Evolutionary conservation across 192 early-diverging fungal species (phyloP).

Genomic region (Umbelopsis sp.): DNA sequence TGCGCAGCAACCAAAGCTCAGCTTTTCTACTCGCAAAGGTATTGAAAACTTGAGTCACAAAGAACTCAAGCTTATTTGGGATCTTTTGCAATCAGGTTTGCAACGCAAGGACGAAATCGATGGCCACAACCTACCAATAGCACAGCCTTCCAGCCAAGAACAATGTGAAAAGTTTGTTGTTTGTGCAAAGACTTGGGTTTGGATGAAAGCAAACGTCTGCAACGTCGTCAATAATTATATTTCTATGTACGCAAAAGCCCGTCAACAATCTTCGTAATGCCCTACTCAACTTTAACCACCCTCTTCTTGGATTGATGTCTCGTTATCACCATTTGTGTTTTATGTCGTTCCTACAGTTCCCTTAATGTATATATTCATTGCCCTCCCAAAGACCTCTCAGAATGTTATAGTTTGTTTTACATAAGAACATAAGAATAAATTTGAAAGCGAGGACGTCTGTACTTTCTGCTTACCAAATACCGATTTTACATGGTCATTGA

Average conservation of each 20-base stretch:
- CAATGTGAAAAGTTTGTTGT: not conserved
- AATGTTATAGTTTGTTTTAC: not conserved
- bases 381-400: too few species aligned
- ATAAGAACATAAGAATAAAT: not conserved
- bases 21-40: not conserved
- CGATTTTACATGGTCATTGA: not conserved
- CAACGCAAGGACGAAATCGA: slow-evolving; percentile 2
- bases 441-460: not conserved
- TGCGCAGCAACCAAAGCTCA: not conserved
- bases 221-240: slow-evolving; percentile 4
- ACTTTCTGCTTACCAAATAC: not conserved
- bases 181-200: not conserved
- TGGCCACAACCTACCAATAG: not conserved
- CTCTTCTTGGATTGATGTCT: too few species aligned
- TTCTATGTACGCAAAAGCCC: not conserved
- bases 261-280: not conserved
- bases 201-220: slow-evolving; percentile 11
- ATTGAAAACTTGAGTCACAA: slow-evolving; percentile 3
- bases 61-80: slow-evolving; percentile 18
- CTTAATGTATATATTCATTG: slow-evolving; percentile 8
- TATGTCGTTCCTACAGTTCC: not conserved
- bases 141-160: too few species aligned
- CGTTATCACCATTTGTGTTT: not conserved
- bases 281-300: not conserved
- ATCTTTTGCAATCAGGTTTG: slow-evolving; percentile 10